These are phyloP conservation scores for Tulasnella calospora DNA, from an alignment of 768 basidiomycete genomes.

Conservation along the genomic window DNA sequence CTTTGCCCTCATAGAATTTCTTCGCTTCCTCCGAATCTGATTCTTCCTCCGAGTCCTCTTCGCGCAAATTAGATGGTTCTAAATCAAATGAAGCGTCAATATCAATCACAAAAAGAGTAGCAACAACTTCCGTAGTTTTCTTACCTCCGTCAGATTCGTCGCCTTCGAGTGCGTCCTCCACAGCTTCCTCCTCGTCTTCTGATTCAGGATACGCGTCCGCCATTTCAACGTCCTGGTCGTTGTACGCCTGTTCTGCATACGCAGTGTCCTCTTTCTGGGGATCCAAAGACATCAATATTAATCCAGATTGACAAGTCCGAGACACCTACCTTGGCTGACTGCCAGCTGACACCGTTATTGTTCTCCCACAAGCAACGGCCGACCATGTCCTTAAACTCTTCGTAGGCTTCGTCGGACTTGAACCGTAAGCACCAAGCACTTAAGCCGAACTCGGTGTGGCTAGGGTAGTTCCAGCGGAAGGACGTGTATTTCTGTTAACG, in stretches of 20 bases:
- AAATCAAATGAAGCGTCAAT: not conserved
- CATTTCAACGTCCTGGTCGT: conserved; percentile 84
- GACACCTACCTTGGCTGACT: conserved; percentile 63
- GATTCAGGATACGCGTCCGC: conserved; percentile 66
- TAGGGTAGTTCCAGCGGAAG: conserved; percentile 82
- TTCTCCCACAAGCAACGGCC: conserved; percentile 76
- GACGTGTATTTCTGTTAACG: conserved; percentile 40
- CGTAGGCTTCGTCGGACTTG: conserved; percentile 49
- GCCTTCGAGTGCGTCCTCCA: conserved; percentile 67
- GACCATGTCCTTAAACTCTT: conserved; percentile 56
- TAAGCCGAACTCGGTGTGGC: conserved; percentile 45
- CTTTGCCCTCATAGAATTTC: conserved; percentile 51
- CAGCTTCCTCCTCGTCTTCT: conserved; percentile 63
- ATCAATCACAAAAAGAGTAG: not conserved
- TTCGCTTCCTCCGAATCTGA: conserved; percentile 41
- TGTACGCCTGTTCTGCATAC: conserved; percentile 67
- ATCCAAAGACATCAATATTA: not conserved
- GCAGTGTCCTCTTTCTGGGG: conserved; percentile 72
- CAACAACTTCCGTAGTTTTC: not conserved
- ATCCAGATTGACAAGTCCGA: not conserved
- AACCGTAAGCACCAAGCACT: conserved; percentile 85
- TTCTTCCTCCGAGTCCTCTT: conserved; percentile 37
- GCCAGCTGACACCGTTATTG: conserved; percentile 65
- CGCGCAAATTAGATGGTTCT: not conserved
- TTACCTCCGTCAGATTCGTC: conserved; percentile 25